phyloP scores from a whole-genome alignment of 805 yeast species.

The Starmerella floris region DNA sequence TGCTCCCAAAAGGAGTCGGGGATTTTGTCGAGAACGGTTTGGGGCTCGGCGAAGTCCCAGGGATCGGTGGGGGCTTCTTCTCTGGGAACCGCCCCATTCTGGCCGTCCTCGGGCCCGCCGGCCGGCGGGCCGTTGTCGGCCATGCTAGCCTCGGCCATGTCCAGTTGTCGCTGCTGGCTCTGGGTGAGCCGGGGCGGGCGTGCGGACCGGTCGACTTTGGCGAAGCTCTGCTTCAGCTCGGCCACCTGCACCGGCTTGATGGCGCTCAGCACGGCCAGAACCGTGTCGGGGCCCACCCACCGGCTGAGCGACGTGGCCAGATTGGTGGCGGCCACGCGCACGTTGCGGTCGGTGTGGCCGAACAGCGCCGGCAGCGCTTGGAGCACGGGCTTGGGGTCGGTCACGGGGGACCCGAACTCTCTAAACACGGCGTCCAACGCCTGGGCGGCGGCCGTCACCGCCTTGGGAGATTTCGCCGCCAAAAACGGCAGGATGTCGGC shows the following conservation, averaged over 20 bases:
- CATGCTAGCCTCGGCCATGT: slow-evolving; percentile 1
- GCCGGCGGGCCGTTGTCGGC: background rate
- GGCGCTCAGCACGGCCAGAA: slow-evolving; percentile 41
- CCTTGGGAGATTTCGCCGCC: slow-evolving; percentile 55
- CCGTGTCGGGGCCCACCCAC: slow-evolving; percentile 58
- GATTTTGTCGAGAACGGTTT: slow-evolving; percentile 48
- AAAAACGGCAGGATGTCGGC: slow-evolving; percentile 54
- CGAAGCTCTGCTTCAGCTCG: slow-evolving; percentile 61
- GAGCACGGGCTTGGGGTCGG: slow-evolving; percentile 45
- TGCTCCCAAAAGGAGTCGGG: slow-evolving; percentile 49
- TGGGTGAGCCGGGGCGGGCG: slow-evolving; percentile 12
- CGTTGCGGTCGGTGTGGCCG: slow-evolving; percentile 75
- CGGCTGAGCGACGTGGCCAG: slow-evolving; percentile 56
- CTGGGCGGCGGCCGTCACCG: slow-evolving; percentile 52
- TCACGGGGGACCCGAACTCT: slow-evolving; percentile 49
- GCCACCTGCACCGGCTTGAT: slow-evolving; percentile 87
- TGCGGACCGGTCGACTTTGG: slow-evolving; percentile 28
- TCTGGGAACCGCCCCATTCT: slow-evolving; percentile 23
- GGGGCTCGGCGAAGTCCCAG: slow-evolving; percentile 56
- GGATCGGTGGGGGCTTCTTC: slow-evolving; percentile 42
- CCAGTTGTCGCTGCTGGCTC: slow-evolving; percentile 7
- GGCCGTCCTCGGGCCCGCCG: slow-evolving; percentile 14
- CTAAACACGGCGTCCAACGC: slow-evolving; percentile 44
- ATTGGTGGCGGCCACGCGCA: slow-evolving; percentile 62
- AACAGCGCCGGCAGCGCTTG: slow-evolving; percentile 53